Evolutionary conservation across 2,329 filamentous ascomycete species (phyloP).

Genomic region (Aspergillus proliferans): DNA sequence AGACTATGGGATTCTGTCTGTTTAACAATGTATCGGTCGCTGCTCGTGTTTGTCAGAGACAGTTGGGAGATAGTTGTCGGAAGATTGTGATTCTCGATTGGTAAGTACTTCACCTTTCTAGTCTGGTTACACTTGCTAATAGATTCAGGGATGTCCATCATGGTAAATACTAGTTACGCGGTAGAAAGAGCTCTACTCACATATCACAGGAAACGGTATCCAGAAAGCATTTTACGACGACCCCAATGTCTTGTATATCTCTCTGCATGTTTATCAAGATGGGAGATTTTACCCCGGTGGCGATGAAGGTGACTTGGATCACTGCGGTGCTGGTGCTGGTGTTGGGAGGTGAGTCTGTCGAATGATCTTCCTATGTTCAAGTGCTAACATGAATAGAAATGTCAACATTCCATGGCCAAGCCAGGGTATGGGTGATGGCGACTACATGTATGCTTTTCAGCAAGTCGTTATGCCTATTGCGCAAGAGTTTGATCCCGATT

Average conservation of each 20-base stretch:
- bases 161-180: constrained; percentile 33
- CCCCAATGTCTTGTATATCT: constrained; percentile 92
- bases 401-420: constrained; percentile 65
- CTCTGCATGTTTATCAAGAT: constrained; percentile 78
- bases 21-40: constrained; percentile 98
- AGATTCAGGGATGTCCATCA: constrained; percentile 59
- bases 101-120: constrained; percentile 49
- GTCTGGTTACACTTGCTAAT: constrained; percentile 13
- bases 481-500: constrained; percentile 83
- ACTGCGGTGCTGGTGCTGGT: constrained; percentile 53
- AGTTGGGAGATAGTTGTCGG: constrained; percentile 72
- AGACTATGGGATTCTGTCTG: constrained; percentile 89
- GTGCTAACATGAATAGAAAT: constrained; percentile 39
- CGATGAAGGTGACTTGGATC: constrained; percentile 53
- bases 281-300: constrained; percentile 76
- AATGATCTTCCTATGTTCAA: not conserved
- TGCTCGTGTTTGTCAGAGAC: constrained; percentile 75
- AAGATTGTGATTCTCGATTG: constrained; percentile 93
- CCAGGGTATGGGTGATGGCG: constrained; percentile 83
- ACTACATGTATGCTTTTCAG: constrained; percentile 95
- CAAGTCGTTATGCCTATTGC: constrained; percentile 95
- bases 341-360: constrained; percentile 43
- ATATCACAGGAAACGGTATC: constrained; percentile 70
- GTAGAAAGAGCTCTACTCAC: constrained; percentile 11
- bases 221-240: constrained; percentile 96